phyloP scores from a whole-genome alignment of 345 rosid genomes.

The Arabis hirsuta region DNA sequence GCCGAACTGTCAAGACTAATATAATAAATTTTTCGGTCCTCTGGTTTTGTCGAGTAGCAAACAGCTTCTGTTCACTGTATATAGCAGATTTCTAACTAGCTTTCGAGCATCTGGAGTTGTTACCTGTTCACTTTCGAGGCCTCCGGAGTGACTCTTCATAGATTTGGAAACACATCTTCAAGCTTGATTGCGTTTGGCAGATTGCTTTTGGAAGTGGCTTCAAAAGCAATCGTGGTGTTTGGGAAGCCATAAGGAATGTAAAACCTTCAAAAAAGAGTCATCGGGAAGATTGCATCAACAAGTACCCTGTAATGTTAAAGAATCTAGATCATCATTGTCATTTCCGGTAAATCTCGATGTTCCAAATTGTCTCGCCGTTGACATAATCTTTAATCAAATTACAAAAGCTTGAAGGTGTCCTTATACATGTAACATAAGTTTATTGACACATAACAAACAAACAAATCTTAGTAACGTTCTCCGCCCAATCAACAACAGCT shows the following conservation, averaged over 20 bases:
- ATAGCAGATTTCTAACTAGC: too few species aligned
- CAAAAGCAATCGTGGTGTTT: conserved; percentile 59
- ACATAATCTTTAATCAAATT: neutral
- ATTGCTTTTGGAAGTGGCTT: conserved; percentile 65
- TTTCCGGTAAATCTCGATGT: neutral
- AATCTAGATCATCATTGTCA: conserved; percentile 31
- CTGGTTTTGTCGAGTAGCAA: too few species aligned
- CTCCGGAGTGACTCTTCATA: too few species aligned
- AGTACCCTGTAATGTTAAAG: neutral
- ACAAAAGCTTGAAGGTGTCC: conserved; percentile 15
- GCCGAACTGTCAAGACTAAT: too few species aligned
- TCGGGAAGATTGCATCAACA: conserved; percentile 48
- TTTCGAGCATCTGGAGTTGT: too few species aligned
- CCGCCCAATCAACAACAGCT: conserved; percentile 30
- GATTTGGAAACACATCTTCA: too few species aligned
- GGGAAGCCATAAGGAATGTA: conserved; percentile 50
- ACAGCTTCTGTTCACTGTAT: too few species aligned
- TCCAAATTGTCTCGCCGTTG: neutral
- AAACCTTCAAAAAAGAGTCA: conserved; percentile 45
- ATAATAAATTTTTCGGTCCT: too few species aligned
- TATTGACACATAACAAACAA: conserved; percentile 44
- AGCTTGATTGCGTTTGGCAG: conserved; percentile 51
- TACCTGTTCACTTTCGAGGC: too few species aligned
- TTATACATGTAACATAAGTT: conserved; percentile 31
- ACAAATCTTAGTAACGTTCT: conserved; percentile 35